phyloP scores from a whole-genome alignment of 306 rosid species.

The Rosa lucieae region DNA sequence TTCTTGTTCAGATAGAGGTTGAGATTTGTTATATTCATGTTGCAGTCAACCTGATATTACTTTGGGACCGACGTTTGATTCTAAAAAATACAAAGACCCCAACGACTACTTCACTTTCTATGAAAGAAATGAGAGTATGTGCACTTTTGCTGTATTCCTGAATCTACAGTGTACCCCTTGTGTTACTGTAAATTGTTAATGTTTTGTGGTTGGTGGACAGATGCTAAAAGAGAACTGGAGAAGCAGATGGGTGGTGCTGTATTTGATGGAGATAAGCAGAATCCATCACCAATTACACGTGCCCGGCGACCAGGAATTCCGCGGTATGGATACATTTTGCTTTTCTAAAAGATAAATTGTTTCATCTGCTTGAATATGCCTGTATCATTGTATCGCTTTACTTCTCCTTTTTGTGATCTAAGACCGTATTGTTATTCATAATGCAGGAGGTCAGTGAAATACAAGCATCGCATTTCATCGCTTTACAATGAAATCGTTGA shows the following conservation, averaged over 20 bases:
- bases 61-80: slow-evolving; percentile 51
- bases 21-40: slow-evolving; percentile 20
- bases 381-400: background rate
- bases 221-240: slow-evolving; percentile 71
- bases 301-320: slow-evolving; percentile 69
- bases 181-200: slow-evolving; percentile 6
- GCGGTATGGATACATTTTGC: slow-evolving; percentile 36
- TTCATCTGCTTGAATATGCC: slow-evolving; percentile 15
- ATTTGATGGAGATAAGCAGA: slow-evolving; percentile 41
- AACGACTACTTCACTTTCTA: slow-evolving; percentile 61
- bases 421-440: slow-evolving; percentile 19
- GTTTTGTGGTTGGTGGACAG: slow-evolving; percentile 44
- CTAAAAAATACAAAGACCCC: slow-evolving; percentile 55
- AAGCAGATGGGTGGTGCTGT: slow-evolving; percentile 50
- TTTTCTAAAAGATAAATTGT: background rate
- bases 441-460: slow-evolving; percentile 54
- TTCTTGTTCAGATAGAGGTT: background rate
- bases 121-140: slow-evolving; percentile 69
- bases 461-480: slow-evolving; percentile 56
- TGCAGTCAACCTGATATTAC: slow-evolving; percentile 49
- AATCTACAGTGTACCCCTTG: slow-evolving; percentile 1
- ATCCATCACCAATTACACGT: slow-evolving; percentile 38
- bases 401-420: slow-evolving; percentile 28
- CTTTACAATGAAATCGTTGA: slow-evolving; percentile 30
- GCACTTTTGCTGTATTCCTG: slow-evolving; percentile 2